phyloP scores from a whole-genome alignment of 257 asterid genomes.

The Petunia secreta region DNA sequence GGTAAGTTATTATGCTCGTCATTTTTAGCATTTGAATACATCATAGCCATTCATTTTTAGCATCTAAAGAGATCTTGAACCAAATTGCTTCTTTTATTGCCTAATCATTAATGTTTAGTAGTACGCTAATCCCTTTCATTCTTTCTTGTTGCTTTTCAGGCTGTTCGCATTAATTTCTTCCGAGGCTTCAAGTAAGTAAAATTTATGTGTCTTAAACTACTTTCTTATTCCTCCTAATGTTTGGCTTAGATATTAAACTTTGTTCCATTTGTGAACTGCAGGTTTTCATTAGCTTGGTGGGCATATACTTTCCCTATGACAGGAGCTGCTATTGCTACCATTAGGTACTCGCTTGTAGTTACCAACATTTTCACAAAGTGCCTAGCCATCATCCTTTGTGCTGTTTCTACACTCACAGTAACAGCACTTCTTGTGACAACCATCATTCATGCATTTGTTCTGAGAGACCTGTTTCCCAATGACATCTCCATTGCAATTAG shows the following conservation, averaged over 20 bases:
- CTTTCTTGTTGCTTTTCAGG: slow-evolving; percentile 48
- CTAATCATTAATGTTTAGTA: too few species aligned
- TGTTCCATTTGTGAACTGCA: background rate
- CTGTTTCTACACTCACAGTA: slow-evolving; percentile 59
- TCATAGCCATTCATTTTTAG: background rate
- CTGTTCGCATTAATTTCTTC: slow-evolving; percentile 80
- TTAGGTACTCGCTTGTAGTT: slow-evolving; percentile 58
- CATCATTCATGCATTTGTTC: slow-evolving; percentile 66
- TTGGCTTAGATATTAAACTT: background rate
- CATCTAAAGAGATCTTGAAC: background rate
- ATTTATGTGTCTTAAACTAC: background rate
- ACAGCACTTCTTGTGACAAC: slow-evolving; percentile 60
- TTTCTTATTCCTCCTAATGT: background rate
- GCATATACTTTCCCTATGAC: slow-evolving; percentile 96
- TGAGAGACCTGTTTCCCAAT: slow-evolving; percentile 69
- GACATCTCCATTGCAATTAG: slow-evolving; percentile 78
- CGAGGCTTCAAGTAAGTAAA: slow-evolving; percentile 68
- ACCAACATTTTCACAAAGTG: slow-evolving; percentile 41
- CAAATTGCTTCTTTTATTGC: too few species aligned
- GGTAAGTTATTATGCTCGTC: slow-evolving; percentile 39
- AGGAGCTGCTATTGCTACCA: slow-evolving; percentile 71
- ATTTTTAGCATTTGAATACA: background rate
- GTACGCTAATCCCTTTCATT: slow-evolving; percentile 22
- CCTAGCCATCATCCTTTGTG: slow-evolving; percentile 51
- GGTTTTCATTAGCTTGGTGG: slow-evolving; percentile 93